Evolutionary conservation across 352 stramenopile species (phyloP).

Genomic region (Thraustochytrium sp.): DNA sequence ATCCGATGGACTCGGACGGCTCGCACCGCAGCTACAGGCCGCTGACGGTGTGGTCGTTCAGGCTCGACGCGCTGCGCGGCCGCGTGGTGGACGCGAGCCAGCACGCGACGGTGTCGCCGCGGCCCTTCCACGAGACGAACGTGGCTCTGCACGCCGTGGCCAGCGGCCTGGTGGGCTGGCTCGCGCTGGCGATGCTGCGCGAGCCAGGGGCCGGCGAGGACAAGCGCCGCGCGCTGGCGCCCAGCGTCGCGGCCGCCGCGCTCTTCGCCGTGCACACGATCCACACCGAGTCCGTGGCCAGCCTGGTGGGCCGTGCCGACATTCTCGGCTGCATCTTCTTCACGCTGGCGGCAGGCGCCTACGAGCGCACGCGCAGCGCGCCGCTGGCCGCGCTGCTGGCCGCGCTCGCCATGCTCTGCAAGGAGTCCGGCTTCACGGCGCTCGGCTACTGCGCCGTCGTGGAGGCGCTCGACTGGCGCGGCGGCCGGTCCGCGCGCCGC

Average conservation of each 20-base stretch:
- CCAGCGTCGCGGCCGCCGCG: slow-evolving; percentile 55
- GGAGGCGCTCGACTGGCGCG: background rate
- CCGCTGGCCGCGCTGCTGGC: slow-evolving; percentile 5
- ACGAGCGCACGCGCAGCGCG: slow-evolving; percentile 43
- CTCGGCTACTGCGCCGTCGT: background rate
- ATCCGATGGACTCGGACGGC: slow-evolving; percentile 55
- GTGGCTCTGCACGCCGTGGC: slow-evolving; percentile 61
- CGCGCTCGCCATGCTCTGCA: slow-evolving; percentile 56
- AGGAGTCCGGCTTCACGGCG: slow-evolving; percentile 71
- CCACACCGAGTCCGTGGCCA: slow-evolving; percentile 78
- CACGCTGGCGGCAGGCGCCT: slow-evolving; percentile 61
- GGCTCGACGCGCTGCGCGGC: slow-evolving; percentile 56
- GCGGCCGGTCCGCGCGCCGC: background rate
- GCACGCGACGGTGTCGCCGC: background rate
- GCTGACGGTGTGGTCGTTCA: slow-evolving; percentile 67
- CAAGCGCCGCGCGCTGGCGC: background rate
- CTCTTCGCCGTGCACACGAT: slow-evolving; percentile 83
- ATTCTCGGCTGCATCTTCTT: slow-evolving; percentile 69
- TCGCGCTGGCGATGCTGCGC: slow-evolving; percentile 22
- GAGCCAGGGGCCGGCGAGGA: background rate
- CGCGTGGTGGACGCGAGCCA: background rate
- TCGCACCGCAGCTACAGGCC: slow-evolving; percentile 82
- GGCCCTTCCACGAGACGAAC: slow-evolving; percentile 67
- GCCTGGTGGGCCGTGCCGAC: slow-evolving; percentile 79
- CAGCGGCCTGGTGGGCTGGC: slow-evolving; percentile 55